Evolutionary conservation across 2,329 filamentous ascomycete species (phyloP).

Genomic region (Microdochium paspali): DNA sequence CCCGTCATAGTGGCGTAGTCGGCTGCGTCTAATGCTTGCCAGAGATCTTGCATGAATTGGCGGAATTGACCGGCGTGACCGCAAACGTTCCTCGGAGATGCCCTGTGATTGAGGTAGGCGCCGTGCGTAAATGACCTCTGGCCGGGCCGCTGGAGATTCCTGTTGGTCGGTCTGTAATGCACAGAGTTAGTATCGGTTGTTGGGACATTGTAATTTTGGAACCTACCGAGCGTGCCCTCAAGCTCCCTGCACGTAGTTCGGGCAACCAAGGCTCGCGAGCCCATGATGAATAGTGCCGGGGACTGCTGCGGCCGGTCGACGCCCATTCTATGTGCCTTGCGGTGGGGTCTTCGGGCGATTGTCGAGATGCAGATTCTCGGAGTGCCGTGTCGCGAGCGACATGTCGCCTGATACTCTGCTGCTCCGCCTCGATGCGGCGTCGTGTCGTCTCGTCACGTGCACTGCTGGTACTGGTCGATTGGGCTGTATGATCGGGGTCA

Average conservation of each 20-base stretch:
- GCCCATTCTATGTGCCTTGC: neutral
- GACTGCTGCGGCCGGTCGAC: neutral
- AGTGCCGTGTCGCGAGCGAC: neutral
- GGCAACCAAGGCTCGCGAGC: neutral
- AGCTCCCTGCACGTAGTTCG: neutral
- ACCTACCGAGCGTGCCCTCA: neutral
- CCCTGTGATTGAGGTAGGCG: neutral
- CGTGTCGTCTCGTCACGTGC: neutral
- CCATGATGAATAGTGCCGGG: neutral
- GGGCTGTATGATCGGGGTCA: neutral
- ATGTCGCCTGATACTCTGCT: neutral
- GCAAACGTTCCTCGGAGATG: neutral
- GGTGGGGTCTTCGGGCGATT: neutral
- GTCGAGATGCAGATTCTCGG: neutral
- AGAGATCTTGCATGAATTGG: slow-evolving; percentile 6
- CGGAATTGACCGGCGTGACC: neutral
- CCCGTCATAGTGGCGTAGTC: slow-evolving; percentile 45
- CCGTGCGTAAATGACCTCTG: neutral
- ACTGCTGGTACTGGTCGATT: slow-evolving; percentile 1
- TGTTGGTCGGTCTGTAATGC: neutral
- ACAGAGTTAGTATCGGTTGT: neutral
- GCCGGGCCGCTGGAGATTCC: neutral
- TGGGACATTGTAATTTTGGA: neutral
- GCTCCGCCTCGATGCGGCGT: neutral
- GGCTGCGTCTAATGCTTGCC: slow-evolving; percentile 3